Conservation (phyloP, 2,329 filamentous ascomycete species). For the Ciborinia camelliae region DNA sequence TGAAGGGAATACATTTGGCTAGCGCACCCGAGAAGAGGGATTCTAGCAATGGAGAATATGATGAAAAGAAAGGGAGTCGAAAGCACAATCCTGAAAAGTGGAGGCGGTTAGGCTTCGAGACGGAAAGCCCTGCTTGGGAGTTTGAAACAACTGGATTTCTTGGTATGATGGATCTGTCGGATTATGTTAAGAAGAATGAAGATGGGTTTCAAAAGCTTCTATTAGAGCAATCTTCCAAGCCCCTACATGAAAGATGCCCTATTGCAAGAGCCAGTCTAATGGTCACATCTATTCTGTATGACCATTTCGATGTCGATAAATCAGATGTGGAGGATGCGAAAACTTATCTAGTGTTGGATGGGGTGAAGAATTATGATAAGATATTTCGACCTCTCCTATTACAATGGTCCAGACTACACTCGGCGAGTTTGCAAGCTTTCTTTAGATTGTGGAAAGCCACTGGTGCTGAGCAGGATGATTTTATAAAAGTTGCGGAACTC, state of each 20-base stretch:
- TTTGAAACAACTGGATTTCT: conserved; percentile 85
- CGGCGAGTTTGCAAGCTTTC: conserved; percentile 79
- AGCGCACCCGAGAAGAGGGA: conserved; percentile 64
- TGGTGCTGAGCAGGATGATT: conserved; percentile 78
- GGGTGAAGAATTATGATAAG: conserved; percentile 74
- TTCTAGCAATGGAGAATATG: conserved; percentile 38
- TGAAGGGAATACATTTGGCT: conserved; percentile 73
- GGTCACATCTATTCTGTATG: conserved; percentile 83
- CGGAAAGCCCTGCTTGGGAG: conserved; percentile 80
- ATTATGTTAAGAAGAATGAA: conserved; percentile 89
- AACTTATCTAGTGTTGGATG: conserved; percentile 71
- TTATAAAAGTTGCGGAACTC: conserved; percentile 89
- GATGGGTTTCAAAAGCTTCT: conserved; percentile 90
- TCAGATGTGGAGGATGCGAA: conserved; percentile 75
- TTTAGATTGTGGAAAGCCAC: conserved; percentile 91
- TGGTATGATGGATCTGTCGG: conserved; percentile 95
- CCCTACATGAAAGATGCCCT: conserved; percentile 72
- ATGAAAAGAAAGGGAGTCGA: conserved; percentile 56
- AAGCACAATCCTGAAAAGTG: conserved; percentile 88
- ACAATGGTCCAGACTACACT: conserved; percentile 90
- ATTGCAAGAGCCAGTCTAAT: conserved; percentile 82
- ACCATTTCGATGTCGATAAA: conserved; percentile 92
- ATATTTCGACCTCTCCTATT: conserved; percentile 83
- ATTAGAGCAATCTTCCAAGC: conserved; percentile 78
- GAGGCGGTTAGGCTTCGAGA: conserved; percentile 86